Conservation (phyloP, 2,329 filamentous ascomycete genomes). For the Alternaria tenuissima region DNA sequence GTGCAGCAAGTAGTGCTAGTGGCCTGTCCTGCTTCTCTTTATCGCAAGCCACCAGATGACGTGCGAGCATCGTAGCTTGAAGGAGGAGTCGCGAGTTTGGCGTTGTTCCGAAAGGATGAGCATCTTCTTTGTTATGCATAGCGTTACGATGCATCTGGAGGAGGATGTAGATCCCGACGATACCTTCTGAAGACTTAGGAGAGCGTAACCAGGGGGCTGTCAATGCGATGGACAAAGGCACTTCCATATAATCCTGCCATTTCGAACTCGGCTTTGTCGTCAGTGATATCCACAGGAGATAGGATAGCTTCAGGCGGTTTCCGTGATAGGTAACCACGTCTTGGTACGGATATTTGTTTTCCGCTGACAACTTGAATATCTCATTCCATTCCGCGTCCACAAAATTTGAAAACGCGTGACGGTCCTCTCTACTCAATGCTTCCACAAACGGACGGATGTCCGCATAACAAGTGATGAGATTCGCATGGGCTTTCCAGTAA, state of each 20-base stretch:
- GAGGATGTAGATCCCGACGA: conserved; percentile 35
- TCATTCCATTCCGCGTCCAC: background rate
- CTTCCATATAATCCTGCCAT: background rate
- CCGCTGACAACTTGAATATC: background rate
- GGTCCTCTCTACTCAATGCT: conserved; percentile 21
- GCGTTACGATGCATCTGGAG: conserved; percentile 29
- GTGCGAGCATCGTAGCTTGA: conserved; percentile 41
- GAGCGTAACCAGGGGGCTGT: conserved; percentile 7
- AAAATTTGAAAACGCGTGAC: conserved; percentile 21
- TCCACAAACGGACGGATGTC: conserved; percentile 40
- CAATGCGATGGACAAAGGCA: background rate
- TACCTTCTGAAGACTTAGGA: conserved; percentile 26
- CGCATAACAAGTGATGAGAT: conserved; percentile 35
- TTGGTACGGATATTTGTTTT: background rate
- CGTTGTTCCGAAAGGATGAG: conserved; percentile 7
- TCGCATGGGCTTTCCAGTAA: conserved; percentile 34
- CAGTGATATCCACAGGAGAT: conserved; percentile 35
- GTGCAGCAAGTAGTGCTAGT: conserved; percentile 43
- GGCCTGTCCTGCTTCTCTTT: conserved; percentile 37
- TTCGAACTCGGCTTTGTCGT: background rate
- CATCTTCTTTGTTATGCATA: conserved; percentile 1
- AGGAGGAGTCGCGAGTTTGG: conserved; percentile 31
- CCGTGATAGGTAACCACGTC: background rate
- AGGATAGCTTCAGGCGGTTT: conserved; percentile 39
- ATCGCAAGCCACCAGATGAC: conserved; percentile 34